Evolutionary conservation across 805 yeast species (phyloP).

Genomic region (Yarrowia sp.): DNA sequence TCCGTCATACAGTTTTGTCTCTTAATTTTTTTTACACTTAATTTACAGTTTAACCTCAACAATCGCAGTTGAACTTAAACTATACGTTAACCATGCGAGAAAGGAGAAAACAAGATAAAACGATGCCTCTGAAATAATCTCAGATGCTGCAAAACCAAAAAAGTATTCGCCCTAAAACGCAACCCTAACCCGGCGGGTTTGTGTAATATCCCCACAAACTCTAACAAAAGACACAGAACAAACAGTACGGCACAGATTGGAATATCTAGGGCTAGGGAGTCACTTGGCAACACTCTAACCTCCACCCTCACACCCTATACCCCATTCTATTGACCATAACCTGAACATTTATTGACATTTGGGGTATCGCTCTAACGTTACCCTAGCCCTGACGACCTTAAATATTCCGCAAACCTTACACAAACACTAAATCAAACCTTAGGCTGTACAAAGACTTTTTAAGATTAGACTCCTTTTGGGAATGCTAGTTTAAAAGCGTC

Average conservation of each 20-base stretch:
- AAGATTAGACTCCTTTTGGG: slow-evolving; percentile 13
- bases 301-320: too few species aligned
- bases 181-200: not conserved
- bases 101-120: not conserved
- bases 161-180: too few species aligned
- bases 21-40: not conserved
- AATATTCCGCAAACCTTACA: not conserved
- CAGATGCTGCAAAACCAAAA: too few species aligned
- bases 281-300: too few species aligned
- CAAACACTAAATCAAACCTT: not conserved
- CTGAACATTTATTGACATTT: too few species aligned
- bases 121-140: too few species aligned
- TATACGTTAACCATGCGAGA: not conserved
- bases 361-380: not conserved
- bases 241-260: too few species aligned
- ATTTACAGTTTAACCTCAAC: not conserved
- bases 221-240: too few species aligned
- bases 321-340: too few species aligned
- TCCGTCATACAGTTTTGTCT: too few species aligned
- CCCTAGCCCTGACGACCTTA: not conserved
- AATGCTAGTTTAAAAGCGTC: slow-evolving; percentile 18
- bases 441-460: not conserved
- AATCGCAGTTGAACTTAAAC: not conserved
- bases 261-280: too few species aligned
- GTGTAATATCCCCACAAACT: too few species aligned